Evolutionary conservation across 768 basidiomycete genomes (phyloP).

Genomic region (Rhodosporidiobolus sp.): DNA sequence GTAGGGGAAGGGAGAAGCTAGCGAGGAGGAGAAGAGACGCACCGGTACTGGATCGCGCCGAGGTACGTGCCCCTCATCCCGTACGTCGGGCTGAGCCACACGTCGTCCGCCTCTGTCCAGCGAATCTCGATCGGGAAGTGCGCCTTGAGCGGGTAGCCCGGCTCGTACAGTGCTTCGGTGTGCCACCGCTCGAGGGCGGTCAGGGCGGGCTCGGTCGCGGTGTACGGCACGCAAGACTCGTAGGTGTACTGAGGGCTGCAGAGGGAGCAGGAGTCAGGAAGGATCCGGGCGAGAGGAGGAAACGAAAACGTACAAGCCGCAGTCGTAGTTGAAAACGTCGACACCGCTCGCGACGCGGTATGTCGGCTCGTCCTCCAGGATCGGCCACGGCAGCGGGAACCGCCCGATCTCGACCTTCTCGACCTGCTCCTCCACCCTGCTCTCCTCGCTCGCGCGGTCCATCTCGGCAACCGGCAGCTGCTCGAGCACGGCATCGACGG

Average conservation of each 20-base stretch:
- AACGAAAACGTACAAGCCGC: constrained; percentile 60
- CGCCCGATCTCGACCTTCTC: neutral
- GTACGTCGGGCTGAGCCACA: constrained; percentile 87
- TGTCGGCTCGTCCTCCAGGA: constrained; percentile 30
- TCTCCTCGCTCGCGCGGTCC: neutral
- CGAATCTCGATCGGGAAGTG: constrained; percentile 93
- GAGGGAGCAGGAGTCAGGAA: neutral
- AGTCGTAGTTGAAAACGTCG: constrained; percentile 88
- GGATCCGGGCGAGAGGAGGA: neutral
- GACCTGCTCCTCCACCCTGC: neutral
- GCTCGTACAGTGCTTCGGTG: constrained; percentile 60
- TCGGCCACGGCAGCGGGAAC: constrained; percentile 22
- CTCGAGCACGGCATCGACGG: neutral
- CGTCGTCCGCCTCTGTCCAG: constrained; percentile 80
- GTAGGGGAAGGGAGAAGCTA: constrained; percentile 48
- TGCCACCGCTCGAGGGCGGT: constrained; percentile 70
- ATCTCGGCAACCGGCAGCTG: neutral
- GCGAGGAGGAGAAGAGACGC: constrained; percentile 46
- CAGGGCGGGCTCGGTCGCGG: constrained; percentile 65
- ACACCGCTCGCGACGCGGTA: constrained; percentile 66
- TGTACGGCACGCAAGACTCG: constrained; percentile 86
- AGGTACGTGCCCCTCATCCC: constrained; percentile 83
- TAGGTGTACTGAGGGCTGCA: constrained; percentile 63
- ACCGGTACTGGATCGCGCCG: constrained; percentile 98
- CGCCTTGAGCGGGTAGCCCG: constrained; percentile 65